phyloP scores from a whole-genome alignment of 495 filamentous ascomycete genomes.

The Penicillium daleae region DNA sequence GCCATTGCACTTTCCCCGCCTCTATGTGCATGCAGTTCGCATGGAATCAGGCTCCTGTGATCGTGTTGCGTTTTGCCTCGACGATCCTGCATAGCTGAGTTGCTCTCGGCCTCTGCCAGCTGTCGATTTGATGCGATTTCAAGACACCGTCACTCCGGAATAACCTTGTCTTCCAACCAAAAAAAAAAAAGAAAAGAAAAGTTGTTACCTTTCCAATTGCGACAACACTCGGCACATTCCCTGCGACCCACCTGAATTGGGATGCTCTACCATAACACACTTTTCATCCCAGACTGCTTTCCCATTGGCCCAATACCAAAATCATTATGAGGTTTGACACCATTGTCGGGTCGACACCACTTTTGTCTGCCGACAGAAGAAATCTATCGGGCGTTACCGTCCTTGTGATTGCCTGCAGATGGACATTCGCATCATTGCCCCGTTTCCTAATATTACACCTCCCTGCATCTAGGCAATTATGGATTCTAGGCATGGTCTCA shows the following conservation, averaged over 20 bases:
- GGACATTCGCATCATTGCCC: constrained; percentile 19
- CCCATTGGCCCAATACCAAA: constrained; percentile 28
- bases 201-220: constrained; percentile 22
- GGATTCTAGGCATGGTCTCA: constrained; percentile 25
- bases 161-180: constrained; percentile 29
- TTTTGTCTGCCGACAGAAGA: constrained; percentile 17
- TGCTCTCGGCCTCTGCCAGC: constrained; percentile 42
- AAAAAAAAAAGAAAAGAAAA: constrained; percentile 28
- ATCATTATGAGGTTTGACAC: constrained; percentile 27
- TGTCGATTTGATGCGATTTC: constrained; percentile 46
- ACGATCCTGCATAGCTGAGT: constrained; percentile 47
- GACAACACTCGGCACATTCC: constrained; percentile 24
- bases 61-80: constrained; percentile 36
- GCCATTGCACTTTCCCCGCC: constrained; percentile 43
- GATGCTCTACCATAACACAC: constrained; percentile 17
- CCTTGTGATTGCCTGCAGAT: constrained; percentile 33
- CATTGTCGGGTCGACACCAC: constrained; percentile 19
- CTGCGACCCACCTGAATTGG: constrained; percentile 26
- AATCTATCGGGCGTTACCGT: constrained; percentile 24
- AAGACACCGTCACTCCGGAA: constrained; percentile 32
- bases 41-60: constrained; percentile 33
- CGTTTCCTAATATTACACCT: constrained; percentile 19
- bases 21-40: constrained; percentile 36
- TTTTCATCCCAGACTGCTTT: constrained; percentile 19
- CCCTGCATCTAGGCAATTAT: constrained; percentile 22